phyloP scores from a whole-genome alignment of 371 early-diverging fungal species.

The Mortierella sp. region DNA sequence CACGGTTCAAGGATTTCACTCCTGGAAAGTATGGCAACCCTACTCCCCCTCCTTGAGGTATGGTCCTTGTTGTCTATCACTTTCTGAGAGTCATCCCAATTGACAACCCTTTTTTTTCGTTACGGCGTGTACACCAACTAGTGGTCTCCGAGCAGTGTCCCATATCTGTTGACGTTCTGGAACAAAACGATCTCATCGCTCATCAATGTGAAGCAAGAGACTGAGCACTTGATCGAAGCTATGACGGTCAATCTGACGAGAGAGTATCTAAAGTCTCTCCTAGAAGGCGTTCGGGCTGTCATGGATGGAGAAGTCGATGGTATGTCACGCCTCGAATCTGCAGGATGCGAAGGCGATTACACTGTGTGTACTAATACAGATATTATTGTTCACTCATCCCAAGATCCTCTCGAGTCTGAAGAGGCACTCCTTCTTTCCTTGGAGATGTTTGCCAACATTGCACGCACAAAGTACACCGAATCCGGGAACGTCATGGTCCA shows the following conservation, averaged over 20 bases:
- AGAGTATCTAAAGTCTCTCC: slow-evolving; percentile 64
- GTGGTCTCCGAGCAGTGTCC: slow-evolving; percentile 83
- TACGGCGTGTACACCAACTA: slow-evolving; percentile 23
- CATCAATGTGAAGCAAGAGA: slow-evolving; percentile 60
- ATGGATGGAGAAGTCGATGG: slow-evolving; percentile 75
- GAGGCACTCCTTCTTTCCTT: slow-evolving; percentile 76
- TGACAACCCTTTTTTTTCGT: background rate
- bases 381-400: background rate
- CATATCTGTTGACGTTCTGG: slow-evolving; percentile 89
- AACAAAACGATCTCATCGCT: slow-evolving; percentile 76
- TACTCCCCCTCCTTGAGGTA: background rate
- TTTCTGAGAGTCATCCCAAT: background rate
- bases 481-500: slow-evolving; percentile 66
- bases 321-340: slow-evolving; percentile 18
- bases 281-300: slow-evolving; percentile 66
- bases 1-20: slow-evolving; percentile 77
- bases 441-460: slow-evolving; percentile 78
- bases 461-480: slow-evolving; percentile 78
- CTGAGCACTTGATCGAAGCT: slow-evolving; percentile 47
- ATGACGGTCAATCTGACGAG: slow-evolving; percentile 56
- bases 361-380: no score
- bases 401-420: slow-evolving; percentile 82
- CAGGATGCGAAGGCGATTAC: no score
- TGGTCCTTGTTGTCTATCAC: background rate
- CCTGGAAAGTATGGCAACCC: slow-evolving; percentile 70